Evolutionary conservation across 345 rosid species (phyloP).

Genomic region (Populus tremula): DNA sequence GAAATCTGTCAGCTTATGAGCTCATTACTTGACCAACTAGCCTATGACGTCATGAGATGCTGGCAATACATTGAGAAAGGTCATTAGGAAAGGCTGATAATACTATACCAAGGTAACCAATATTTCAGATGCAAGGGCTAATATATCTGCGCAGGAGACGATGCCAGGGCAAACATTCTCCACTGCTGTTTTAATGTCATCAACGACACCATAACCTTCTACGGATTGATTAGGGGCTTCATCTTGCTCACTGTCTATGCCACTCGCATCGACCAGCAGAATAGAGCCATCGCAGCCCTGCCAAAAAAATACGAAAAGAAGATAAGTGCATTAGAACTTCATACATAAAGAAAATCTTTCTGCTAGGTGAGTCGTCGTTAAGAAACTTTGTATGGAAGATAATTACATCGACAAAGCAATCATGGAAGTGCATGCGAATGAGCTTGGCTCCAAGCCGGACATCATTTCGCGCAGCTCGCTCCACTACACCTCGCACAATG

Average conservation of each 20-base stretch:
- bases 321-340: no score
- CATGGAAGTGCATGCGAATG: constrained; percentile 38
- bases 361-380: no score
- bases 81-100: no score
- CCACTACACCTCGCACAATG: constrained; percentile 16
- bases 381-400: not conserved
- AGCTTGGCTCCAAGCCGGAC: constrained; percentile 24
- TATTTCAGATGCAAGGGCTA: constrained; percentile 39
- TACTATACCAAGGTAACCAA: not conserved
- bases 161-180: constrained; percentile 19
- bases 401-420: constrained; percentile 38
- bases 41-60: no score
- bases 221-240: constrained; percentile 36
- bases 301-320: not conserved
- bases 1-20: no score
- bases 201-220: constrained; percentile 38
- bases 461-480: constrained; percentile 10
- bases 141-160: constrained; percentile 73
- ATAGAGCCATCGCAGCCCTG: constrained; percentile 62
- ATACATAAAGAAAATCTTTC: no score
- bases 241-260: constrained; percentile 33
- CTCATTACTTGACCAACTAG: no score
- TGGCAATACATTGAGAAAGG: no score
- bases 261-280: constrained; percentile 34
- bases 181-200: constrained; percentile 45